Percentiles rank a stretch among this genome's conserved stretches.
phyloP scores from a whole-genome alignment of 2,329 filamentous ascomycete species.

The Lasiodiplodia gonubiensis region DNA sequence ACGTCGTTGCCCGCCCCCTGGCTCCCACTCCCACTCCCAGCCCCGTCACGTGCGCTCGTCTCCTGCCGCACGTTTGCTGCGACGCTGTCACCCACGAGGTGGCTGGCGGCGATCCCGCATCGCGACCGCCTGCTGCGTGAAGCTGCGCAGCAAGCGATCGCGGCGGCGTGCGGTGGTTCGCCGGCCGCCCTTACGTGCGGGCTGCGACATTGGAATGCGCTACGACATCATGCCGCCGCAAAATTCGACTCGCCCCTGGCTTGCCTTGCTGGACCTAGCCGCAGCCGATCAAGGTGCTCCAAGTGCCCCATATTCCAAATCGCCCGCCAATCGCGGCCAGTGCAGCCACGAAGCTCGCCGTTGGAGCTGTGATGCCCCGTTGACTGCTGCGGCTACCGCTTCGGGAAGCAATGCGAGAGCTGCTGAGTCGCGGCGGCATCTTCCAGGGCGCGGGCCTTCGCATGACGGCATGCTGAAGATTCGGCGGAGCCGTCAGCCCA shows the following conservation, averaged over 20 bases:
- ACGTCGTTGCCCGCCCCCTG: neutral
- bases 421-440: constrained; percentile 13
- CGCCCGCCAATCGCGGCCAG: constrained; percentile 18
- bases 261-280: neutral
- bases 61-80: constrained; percentile 4
- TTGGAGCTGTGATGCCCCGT: constrained; percentile 14
- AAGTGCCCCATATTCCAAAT: constrained; percentile 22
- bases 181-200: constrained; percentile 11
- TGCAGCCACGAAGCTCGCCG: constrained; percentile 20
- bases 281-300: constrained; percentile 3
- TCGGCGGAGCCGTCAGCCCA: constrained; percentile 19
- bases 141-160: neutral
- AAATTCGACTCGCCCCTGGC: constrained; percentile 2
- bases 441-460: constrained; percentile 12
- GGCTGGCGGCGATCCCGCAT: constrained; percentile 22
- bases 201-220: constrained; percentile 17
- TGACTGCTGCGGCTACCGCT: constrained; percentile 16
- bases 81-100: constrained; percentile 17
- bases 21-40: neutral
- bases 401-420: constrained; percentile 19
- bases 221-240: constrained; percentile 20
- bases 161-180: constrained; percentile 7
- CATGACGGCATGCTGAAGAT: constrained; percentile 16
- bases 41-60: constrained; percentile 4
- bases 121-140: too few species aligned